A percentile compares a stretch with the other conserved stretches of the same genome.
These are phyloP conservation scores for Ascosphaera pollenicola DNA, from an alignment of 2,329 filamentous ascomycete species.

Conservation along the genomic window DNA sequence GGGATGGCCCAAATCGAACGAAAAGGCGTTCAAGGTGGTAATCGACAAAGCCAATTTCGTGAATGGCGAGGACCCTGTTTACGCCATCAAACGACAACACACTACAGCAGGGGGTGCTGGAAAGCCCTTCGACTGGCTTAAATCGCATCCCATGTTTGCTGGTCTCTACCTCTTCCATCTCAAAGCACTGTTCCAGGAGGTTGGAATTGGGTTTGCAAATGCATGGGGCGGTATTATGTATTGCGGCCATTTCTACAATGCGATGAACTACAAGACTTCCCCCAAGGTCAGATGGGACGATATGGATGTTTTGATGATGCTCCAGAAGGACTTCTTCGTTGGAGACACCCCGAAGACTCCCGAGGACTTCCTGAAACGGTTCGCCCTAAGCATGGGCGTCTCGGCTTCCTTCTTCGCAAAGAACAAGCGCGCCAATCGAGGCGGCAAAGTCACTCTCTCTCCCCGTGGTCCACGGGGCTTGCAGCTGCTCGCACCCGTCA, in stretches of 20 bases:
- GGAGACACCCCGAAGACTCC: constrained; percentile 12
- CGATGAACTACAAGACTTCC: constrained; percentile 12
- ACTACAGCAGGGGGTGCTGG: too few relatives aligned
- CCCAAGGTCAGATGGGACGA: constrained; percentile 16
- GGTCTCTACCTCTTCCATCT: constrained; percentile 18
- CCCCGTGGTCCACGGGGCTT: constrained; percentile 12
- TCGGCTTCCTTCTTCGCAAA: constrained; percentile 12
- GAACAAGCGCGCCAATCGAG: constrained; percentile 6
- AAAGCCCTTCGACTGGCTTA: constrained; percentile 12
- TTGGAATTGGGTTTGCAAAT: constrained; percentile 14
- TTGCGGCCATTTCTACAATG: constrained; percentile 22
- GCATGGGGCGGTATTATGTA: constrained; percentile 20
- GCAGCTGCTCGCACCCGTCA: constrained; percentile 12
- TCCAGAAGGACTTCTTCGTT: constrained; percentile 17
- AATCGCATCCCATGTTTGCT: constrained; percentile 17
- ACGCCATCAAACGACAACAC: too few relatives aligned
- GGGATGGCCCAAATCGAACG: constrained; percentile 12
- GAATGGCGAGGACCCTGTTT: too few relatives aligned
- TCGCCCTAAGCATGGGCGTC: constrained; percentile 18
- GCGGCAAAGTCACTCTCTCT: constrained; percentile 7
- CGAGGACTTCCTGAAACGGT: constrained; percentile 17
- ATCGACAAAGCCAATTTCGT: constrained; percentile 8
- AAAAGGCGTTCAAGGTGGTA: constrained; percentile 7
- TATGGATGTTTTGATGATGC: constrained; percentile 15
- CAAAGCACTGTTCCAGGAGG: constrained; percentile 12